Base-by-base conservation (phyloP, 768 basidiomycete genomes). In the Amanita jacksonii region DNA sequence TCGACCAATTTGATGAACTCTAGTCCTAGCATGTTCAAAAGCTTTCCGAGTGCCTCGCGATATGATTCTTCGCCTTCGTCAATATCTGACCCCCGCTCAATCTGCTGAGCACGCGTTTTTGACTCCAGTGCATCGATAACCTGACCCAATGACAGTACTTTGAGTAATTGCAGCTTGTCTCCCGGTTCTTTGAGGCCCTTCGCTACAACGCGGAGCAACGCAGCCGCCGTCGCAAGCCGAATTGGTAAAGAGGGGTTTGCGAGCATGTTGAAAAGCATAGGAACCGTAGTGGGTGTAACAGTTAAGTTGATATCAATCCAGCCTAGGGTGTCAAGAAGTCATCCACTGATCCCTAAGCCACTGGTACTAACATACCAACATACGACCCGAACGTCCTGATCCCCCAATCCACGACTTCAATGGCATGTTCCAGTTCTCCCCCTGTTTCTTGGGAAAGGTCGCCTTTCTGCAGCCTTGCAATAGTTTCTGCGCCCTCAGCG, bases 251-350 rank as follows among this genome's bases (percentile, higher is more conserved):
- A 81, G 0, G 76, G 64, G 55, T 92, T 85, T 12, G 82, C 81
- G 30, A 98, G 74, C 31, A 96, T 71, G 28, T 72, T 76, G 59
- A 93, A 91, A 34, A 96, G 72, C 27, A 98, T 66, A 4, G 85
- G 81, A 25, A 98, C 77, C 2, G 93, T 90, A 10, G 74, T 77
- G 9, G 86, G 88, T 1, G 93, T 97, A 47, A 99, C 85, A 9
- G 96, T 92, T 50, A 98, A 68, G 56, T 90, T 91, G 52, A 99
- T 93, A 57, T 99, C 96, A 52, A 98, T 85, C 96, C 96, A 99
- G 10, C 91, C 94, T 96, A 54, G 22, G 10, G 32, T 5, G 7
- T 6, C 13, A 34, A 16, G 40, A 4, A 37, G 27, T 13, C 34
- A n/a, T 16, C 5, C 25, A 31, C 8, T 19, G 13, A 22, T 12